Evolutionary conservation across 1,284 basidiomycete species (phyloP), one percentile per base, ranked within the genome.

Genomic region (Moesziomyces sp.): DNA sequence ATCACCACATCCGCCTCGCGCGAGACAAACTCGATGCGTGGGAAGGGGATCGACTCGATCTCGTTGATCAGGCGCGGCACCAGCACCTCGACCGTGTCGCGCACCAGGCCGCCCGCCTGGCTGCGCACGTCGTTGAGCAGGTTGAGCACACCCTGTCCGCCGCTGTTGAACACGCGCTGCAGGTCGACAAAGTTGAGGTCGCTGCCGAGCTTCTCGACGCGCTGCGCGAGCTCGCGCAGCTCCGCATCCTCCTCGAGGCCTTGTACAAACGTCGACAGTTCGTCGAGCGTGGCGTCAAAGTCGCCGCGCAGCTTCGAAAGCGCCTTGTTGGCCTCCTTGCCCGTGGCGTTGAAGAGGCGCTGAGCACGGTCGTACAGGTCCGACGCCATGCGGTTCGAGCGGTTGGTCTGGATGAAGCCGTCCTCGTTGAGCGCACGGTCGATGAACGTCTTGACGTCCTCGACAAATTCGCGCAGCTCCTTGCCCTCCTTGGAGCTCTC

Each of bases 11-110:
- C 85, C 35, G 85, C 81, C 71, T 86, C 85, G 47, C 82, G 79
- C 14, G 84, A 85, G 65, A 85, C 83, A 78, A 83, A 87, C 71
- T 86, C 86, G 77, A 86, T 81, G 24, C 86, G 73, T 0, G 86
- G 86, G 13, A 86, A 77, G 4, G 86, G 86, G 44, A 87, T 85
- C 74, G 85, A 82, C 79, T 86, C 82, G 76, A 87, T 80, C 47
- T 86, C 79, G 46, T 81, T 80, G 65, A 86, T 81, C 16, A 86
- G 50, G 11, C 86, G 74, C 24, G 86, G 86, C 3, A 87, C 65
- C 52, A 85, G 78, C 40, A 86, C 86, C 58, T 86, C 85, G 53
- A 84, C 77, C 47, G 86, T 64, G 62, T 87, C 86, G 50, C 85
- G 71, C 65, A 86, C 85, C 40, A 86, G 71, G 14, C 85, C 85